phyloP scores from a whole-genome alignment of 805 yeast species.

The Candida tibetensis region DNA sequence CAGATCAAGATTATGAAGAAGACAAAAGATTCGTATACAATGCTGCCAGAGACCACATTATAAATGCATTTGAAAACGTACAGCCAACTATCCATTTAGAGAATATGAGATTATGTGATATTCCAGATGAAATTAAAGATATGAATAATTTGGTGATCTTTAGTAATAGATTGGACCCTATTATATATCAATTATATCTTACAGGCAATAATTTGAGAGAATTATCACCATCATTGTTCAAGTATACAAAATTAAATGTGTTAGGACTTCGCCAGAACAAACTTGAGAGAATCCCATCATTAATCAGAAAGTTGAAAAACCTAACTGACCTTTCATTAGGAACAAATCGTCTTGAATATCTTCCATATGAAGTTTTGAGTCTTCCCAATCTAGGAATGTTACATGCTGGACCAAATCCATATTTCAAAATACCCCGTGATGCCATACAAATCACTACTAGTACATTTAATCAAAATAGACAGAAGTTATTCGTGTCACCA shows the following conservation, averaged over 20 bases:
- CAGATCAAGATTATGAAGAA: constrained; percentile 28
- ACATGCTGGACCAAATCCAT: constrained; percentile 57
- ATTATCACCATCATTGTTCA: constrained; percentile 50
- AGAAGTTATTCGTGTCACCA: constrained; percentile 22
- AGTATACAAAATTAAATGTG: constrained; percentile 49
- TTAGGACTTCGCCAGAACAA: constrained; percentile 50
- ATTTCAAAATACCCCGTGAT: constrained; percentile 23
- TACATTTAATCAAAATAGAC: constrained; percentile 25
- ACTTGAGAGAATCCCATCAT: constrained; percentile 18
- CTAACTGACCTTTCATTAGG: constrained; percentile 53
- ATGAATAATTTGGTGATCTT: constrained; percentile 52
- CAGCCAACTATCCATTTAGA: constrained; percentile 46
- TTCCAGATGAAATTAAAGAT: constrained; percentile 61
- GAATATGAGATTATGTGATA: constrained; percentile 41
- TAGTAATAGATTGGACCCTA: constrained; percentile 18
- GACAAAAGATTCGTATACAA: constrained; percentile 14
- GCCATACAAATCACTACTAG: constrained; percentile 18
- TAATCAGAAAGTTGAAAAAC: constrained; percentile 20
- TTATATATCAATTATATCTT: constrained; percentile 47
- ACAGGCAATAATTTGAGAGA: constrained; percentile 47
- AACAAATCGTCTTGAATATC: constrained; percentile 46
- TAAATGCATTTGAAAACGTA: constrained; percentile 48
- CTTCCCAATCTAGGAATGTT: constrained; percentile 42
- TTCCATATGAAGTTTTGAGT: constrained; percentile 54
- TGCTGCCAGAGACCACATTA: constrained; percentile 41